Evolutionary conservation across 257 asterid species (phyloP).

Genomic region (Primulina eburnea): DNA sequence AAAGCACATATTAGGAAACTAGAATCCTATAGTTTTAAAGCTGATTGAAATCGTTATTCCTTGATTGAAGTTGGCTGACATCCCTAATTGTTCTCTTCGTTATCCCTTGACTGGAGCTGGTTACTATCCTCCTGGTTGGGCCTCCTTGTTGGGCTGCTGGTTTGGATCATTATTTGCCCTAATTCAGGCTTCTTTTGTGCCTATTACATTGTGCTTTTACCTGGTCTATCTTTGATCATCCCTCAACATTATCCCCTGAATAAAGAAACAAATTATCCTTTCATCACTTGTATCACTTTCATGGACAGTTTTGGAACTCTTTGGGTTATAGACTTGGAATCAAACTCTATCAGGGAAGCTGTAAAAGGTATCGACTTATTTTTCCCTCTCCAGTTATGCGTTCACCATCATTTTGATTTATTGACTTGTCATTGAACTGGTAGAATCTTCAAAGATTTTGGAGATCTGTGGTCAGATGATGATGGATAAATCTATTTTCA

Average conservation of each 20-base stretch:
- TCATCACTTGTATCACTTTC: constrained; percentile 12
- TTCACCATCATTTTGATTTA: constrained; percentile 23
- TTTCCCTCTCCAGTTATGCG: constrained; percentile 8
- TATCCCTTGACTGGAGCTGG: too few species aligned
- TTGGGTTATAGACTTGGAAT: constrained; percentile 71
- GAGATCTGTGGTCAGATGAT: constrained; percentile 75
- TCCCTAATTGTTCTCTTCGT: too few species aligned
- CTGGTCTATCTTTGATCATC: background rate
- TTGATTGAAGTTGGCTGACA: too few species aligned
- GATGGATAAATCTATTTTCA: constrained; percentile 56
- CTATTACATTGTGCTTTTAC: background rate
- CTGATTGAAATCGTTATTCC: too few species aligned
- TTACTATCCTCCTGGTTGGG: too few species aligned
- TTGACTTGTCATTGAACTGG: constrained; percentile 35
- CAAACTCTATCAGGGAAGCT: constrained; percentile 59
- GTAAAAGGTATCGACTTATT: constrained; percentile 55
- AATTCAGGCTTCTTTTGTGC: too few species aligned
- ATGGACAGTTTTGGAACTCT: constrained; percentile 69
- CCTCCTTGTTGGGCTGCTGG: too few species aligned
- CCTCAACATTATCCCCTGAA: background rate
- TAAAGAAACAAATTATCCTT: background rate
- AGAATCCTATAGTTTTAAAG: too few species aligned
- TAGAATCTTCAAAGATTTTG: constrained; percentile 75
- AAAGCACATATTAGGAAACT: too few species aligned
- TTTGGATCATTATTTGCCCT: too few species aligned